Base-by-base conservation (phyloP, 345 rosid species). In the Cardamine resedifolia region DNA sequence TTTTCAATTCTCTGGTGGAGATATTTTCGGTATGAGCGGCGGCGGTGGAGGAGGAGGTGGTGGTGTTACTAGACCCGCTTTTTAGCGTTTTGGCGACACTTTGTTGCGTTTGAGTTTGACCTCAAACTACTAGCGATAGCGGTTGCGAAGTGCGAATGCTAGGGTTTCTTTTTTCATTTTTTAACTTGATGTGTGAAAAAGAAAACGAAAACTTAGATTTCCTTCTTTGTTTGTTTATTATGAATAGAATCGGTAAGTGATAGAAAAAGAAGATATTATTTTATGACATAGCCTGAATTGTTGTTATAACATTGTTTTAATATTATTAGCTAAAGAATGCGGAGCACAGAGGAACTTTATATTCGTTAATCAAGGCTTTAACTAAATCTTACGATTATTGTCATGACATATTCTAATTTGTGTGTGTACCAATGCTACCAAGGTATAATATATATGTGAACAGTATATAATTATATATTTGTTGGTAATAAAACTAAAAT, bases 1-100 rank as follows among this genome's bases (percentile, higher is more conserved):
- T 69, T 83, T 78, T 74, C 84, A 79, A 15, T 85, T 88, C 49
- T 73, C 85, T 10, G 83, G 86, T 7, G 85, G 79, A 15, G 79
- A 83, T 51, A 81, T 63, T 16, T 86, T 81, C 52, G 86, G 88
- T 50, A 78, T 85, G 82, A 66, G 57, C 48, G 74, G 81, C n/a
- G 68, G 72, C 10, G 71, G 80, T 2, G 4, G 50, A 0, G 64
- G 77, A 0, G 57, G 75, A 7, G 71, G 67, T 1, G 62, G 55
- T 26, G 70, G 77, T 69, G 38, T 15, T 5, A 36, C 79, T 16
- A 81, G 90, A 82, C 83, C 88, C 16, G 71, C 84, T 24, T 87
- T 87, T 76, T 87, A 85, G 24, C 68, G 67, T 70, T 63, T 63
- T 70, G 45, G 66, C 48, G 55, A 71, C 56, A 38, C 66, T 27